Evolutionary conservation across 164 flowering plant genomes (phyloP), one percentile per base, ranked within the genome.

Genomic region (Litsea cubeba): DNA sequence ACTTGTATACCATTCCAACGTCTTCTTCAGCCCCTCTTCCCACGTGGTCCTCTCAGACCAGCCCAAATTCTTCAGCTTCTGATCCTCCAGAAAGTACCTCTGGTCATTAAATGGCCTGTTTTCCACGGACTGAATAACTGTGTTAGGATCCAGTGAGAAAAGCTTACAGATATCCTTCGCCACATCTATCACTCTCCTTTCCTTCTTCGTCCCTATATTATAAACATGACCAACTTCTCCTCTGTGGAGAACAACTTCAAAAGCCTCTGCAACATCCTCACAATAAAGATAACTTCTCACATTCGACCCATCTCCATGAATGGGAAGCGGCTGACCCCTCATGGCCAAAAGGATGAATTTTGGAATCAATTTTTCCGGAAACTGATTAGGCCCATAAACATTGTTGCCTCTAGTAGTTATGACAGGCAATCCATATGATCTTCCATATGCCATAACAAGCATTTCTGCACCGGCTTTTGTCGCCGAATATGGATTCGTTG

Each of bases 371-470:
- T 89, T 89, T 50, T 89, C 93, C 63, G 93, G 93, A 75, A 88
- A 89, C 70, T 89, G 93, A 74, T 89, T 89, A n/a, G 91, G 93
- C 12, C 91, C 93, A 76, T 89, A 89, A 17, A 89, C 93, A 81
- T 89, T 89, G 82, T 89, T 89, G 40, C 93, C 93, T 60, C 93
- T 79, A 32, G 93, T 88, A 14, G 93, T 89, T 23, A 89, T 89
- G 23, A 87, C 90, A 60, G 93, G 93, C 15, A 89, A 76, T 12
- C 93, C 93, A 75, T 89, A 89, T 0, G 93, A 89, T 60, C 91
- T 75, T n/a, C 88, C 91, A 84, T 89, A 89, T 14, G 93, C 93
- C 93, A 89, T 89, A 26, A 89, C 93, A 76, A 89, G 90, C 93
- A 89, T 89, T 75, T 89, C 93, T 18, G 93, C 93, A 51, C 93